phyloP scores from a whole-genome alignment of 495 filamentous ascomycete species.

The Chaetomidium leptoderma region DNA sequence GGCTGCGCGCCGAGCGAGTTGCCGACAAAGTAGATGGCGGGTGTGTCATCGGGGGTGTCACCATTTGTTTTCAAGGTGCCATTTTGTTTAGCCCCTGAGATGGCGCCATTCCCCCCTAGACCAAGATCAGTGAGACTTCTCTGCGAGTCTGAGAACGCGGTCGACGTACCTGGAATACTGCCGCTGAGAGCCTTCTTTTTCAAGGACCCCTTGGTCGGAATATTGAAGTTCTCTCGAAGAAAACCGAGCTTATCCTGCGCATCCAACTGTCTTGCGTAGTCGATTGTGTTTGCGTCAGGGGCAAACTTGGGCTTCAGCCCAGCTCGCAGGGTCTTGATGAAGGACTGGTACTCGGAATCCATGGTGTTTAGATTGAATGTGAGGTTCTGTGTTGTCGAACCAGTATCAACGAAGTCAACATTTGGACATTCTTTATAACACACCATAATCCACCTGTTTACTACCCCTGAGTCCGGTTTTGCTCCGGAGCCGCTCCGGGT shows the following conservation, averaged over 20 bases:
- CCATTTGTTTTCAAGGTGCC: not conserved
- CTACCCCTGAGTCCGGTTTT: slow-evolving; percentile 8
- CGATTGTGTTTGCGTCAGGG: slow-evolving; percentile 12
- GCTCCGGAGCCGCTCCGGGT: slow-evolving; percentile 3
- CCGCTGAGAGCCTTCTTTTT: slow-evolving; percentile 53
- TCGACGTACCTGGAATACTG: slow-evolving; percentile 28
- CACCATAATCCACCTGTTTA: not conserved
- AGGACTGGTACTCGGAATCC: slow-evolving; percentile 8
- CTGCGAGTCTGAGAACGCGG: slow-evolving; percentile 43
- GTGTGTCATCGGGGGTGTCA: not conserved
- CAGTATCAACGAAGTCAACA: not conserved
- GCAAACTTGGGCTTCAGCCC: slow-evolving; percentile 21
- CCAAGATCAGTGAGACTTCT: not conserved
- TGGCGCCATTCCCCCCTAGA: not conserved
- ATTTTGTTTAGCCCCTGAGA: not conserved
- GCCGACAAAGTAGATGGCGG: slow-evolving; percentile 82
- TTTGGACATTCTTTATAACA: slow-evolving; percentile 10
- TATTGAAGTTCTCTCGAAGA: slow-evolving; percentile 72
- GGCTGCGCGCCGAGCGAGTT: slow-evolving; percentile 95
- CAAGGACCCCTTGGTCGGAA: slow-evolving; percentile 74
- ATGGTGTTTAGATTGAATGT: not conserved
- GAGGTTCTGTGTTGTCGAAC: not conserved
- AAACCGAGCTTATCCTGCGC: slow-evolving; percentile 59
- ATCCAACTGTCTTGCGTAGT: slow-evolving; percentile 50
- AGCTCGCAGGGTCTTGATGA: slow-evolving; percentile 12